These are phyloP conservation scores for Wickerhamia fluorescens DNA, from an alignment of 805 yeast genomes.

Conservation along the genomic window DNA sequence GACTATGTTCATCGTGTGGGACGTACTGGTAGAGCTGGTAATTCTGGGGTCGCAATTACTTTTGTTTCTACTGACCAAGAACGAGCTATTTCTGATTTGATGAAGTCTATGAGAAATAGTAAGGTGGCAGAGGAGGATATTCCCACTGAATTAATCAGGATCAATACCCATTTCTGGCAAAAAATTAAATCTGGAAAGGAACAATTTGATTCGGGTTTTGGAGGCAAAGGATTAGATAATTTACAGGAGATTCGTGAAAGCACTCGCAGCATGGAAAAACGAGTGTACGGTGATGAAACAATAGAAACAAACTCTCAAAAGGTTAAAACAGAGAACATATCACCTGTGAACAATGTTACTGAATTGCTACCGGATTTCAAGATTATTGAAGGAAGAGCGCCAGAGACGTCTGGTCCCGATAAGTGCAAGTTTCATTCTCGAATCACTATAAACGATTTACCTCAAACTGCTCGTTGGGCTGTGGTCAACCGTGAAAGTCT, in stretches of 20 bases:
- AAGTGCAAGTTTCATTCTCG: slow-evolving; percentile 53
- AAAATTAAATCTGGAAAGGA: slow-evolving; percentile 63
- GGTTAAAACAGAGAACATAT: neutral
- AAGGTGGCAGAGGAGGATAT: slow-evolving; percentile 38
- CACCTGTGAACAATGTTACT: slow-evolving; percentile 1
- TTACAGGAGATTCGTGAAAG: slow-evolving; percentile 56
- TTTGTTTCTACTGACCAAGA: slow-evolving; percentile 59
- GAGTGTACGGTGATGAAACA: slow-evolving; percentile 30
- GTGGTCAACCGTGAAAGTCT: slow-evolving; percentile 64
- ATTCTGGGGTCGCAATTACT: slow-evolving; percentile 54
- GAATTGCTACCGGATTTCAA: slow-evolving; percentile 35
- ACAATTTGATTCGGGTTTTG: slow-evolving; percentile 71
- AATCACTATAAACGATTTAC: slow-evolving; percentile 76
- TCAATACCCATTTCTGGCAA: slow-evolving; percentile 50
- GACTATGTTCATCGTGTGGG: slow-evolving; percentile 97
- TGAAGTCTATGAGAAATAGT: slow-evolving; percentile 57
- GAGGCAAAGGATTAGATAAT: slow-evolving; percentile 85
- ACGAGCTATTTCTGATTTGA: slow-evolving; percentile 58
- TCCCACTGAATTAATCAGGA: slow-evolving; percentile 40
- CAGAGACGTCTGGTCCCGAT: slow-evolving; percentile 52
- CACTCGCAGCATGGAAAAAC: slow-evolving; percentile 43
- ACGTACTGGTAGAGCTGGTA: slow-evolving; percentile 90
- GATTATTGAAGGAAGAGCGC: slow-evolving; percentile 45
- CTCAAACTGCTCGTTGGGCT: slow-evolving; percentile 73
- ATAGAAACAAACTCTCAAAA: slow-evolving; percentile 4